Percentiles rank a stretch among this genome's conserved stretches.
These are phyloP conservation scores for Penicillium arizonense DNA, from an alignment of 495 filamentous ascomycete genomes.

Conservation along the genomic window DNA sequence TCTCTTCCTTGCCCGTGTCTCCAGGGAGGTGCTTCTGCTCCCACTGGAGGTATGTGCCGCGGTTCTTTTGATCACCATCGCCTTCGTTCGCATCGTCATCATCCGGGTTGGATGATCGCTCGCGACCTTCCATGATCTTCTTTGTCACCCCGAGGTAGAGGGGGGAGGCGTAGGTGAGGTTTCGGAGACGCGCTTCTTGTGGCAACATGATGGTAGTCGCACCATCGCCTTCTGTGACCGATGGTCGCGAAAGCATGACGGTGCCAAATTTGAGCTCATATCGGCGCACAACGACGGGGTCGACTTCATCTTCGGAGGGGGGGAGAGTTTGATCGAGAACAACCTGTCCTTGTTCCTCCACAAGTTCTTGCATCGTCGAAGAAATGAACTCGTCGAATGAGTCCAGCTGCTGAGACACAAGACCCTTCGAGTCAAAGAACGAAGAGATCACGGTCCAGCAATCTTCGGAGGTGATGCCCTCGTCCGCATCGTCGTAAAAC, in stretches of 20 bases:
- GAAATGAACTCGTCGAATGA: constrained; percentile 97
- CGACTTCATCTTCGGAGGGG: constrained; percentile 60
- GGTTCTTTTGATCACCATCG: constrained; percentile 41
- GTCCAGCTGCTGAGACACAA: constrained; percentile 96
- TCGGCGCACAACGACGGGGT: constrained; percentile 76
- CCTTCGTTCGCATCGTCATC: constrained; percentile 48
- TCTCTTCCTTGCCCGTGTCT: constrained; percentile 61
- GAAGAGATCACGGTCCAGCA: constrained; percentile 96
- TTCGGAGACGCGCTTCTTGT: constrained; percentile 90
- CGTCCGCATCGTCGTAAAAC: constrained; percentile 64
- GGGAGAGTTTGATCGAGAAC: constrained; percentile 86
- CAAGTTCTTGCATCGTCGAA: constrained; percentile 87
- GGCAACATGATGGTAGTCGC: constrained; percentile 77
- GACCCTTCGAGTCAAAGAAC: constrained; percentile 92
- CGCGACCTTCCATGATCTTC: constrained; percentile 75
- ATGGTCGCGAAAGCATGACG: constrained; percentile 77
- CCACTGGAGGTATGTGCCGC: constrained; percentile 51
- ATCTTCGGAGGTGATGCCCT: constrained; percentile 77
- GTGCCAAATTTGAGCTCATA: constrained; percentile 92
- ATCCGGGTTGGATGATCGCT: constrained; percentile 58
- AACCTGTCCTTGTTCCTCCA: constrained; percentile 83
- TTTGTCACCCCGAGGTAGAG: constrained; percentile 84
- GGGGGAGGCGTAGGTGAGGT: constrained; percentile 90
- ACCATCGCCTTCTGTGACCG: constrained; percentile 89
- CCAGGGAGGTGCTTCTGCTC: constrained; percentile 53